phyloP scores from a whole-genome alignment of 352 stramenopile species.

The Thraustochytrium sp. region DNA sequence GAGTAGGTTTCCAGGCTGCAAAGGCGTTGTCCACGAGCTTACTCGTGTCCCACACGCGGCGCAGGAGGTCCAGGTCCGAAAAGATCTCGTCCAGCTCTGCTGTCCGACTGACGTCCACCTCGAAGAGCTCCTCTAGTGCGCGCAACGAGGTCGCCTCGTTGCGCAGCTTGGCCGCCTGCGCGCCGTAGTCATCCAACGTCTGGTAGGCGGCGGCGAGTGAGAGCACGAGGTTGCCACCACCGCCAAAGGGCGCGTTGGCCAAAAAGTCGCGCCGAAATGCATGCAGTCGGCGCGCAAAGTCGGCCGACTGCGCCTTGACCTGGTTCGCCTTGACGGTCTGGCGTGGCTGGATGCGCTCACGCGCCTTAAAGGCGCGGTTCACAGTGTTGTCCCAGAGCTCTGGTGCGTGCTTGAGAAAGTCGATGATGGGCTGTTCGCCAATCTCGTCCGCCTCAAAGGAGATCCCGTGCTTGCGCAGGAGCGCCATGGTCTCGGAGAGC shows the following conservation, averaged over 20 bases:
- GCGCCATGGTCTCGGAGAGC: conserved; percentile 79
- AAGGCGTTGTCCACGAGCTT: conserved; percentile 68
- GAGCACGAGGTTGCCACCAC: conserved; percentile 64
- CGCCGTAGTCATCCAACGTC: conserved; percentile 72
- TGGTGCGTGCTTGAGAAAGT: conserved; percentile 88
- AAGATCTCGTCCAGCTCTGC: conserved; percentile 82
- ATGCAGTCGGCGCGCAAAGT: conserved; percentile 63
- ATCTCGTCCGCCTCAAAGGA: conserved; percentile 71
- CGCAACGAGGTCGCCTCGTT: conserved; percentile 82
- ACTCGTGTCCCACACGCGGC: conserved; percentile 83
- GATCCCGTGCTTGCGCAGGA: conserved; percentile 87
- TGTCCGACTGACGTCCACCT: conserved; percentile 79
- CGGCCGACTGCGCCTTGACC: conserved; percentile 85
- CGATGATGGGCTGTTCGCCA: conserved; percentile 46
- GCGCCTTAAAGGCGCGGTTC: conserved; percentile 96
- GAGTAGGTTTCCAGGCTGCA: conserved; percentile 66
- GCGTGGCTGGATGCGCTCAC: conserved; percentile 92
- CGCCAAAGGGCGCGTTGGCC: conserved; percentile 79
- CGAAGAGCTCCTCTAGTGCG: conserved; percentile 88
- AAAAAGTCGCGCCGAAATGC: conserved; percentile 90
- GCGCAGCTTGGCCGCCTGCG: conserved; percentile 81
- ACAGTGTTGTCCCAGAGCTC: conserved; percentile 94
- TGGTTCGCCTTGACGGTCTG: conserved; percentile 88
- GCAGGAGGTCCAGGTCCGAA: conserved; percentile 80
- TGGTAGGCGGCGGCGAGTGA: conserved; percentile 68